Conservation (phyloP, 2,329 filamentous ascomycete species). For the Aciculosporium take region DNA sequence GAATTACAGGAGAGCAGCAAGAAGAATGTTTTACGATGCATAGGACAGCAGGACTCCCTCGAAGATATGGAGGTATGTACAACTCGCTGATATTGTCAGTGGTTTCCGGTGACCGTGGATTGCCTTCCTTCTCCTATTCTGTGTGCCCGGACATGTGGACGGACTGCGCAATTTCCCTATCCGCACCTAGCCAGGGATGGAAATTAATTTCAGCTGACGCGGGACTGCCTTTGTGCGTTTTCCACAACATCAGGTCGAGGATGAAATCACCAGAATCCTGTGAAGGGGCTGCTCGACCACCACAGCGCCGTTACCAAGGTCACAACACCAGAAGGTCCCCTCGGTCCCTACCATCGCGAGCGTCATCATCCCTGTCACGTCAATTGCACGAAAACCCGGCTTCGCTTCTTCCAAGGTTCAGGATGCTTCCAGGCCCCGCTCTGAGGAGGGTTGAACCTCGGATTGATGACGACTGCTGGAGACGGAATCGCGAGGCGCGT, state of each 20-base stretch:
- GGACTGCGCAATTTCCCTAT: background rate
- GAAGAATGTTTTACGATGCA: conserved; percentile 94
- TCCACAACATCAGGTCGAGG: conserved; percentile 50
- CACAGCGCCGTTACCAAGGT: background rate
- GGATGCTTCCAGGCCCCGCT: too few relatives aligned
- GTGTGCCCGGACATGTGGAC: background rate
- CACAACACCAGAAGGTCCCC: background rate
- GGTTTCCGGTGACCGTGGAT: background rate
- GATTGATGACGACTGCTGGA: background rate
- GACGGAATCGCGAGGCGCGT: background rate
- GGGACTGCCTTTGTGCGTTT: conserved; percentile 21
- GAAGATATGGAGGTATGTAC: conserved; percentile 96
- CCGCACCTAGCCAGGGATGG: conserved; percentile 7
- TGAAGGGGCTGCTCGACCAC: conserved; percentile 25
- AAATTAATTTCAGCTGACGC: conserved; percentile 15
- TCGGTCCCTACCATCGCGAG: background rate
- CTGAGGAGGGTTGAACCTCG: background rate
- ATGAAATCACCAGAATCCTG: conserved; percentile 84
- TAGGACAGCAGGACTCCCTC: conserved; percentile 90
- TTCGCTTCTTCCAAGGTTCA: background rate
- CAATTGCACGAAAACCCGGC: conserved; percentile 1
- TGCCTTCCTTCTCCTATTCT: background rate
- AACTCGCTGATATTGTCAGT: conserved; percentile 8
- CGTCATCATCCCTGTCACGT: background rate
- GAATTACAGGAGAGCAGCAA: conserved; percentile 99